Base-by-base conservation (phyloP, 495 filamentous ascomycete genomes). In the Polyplosphaeria fusca region DNA sequence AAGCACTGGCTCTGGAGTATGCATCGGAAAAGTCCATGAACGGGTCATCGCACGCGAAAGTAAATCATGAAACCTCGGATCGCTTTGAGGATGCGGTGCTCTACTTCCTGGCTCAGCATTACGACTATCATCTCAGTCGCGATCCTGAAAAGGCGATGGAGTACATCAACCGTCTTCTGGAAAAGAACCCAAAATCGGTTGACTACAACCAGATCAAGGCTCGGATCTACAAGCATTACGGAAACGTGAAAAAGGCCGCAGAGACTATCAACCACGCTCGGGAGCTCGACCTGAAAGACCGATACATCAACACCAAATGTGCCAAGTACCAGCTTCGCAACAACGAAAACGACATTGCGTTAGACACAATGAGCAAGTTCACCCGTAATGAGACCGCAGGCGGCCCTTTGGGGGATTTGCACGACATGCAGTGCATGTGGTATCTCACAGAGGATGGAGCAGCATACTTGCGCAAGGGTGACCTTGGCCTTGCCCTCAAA, bases 391-490 rank as follows among this genome's bases (percentile, higher is more conserved):
- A 99, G 63, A 87, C 89, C 4, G 80, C 84, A 12, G 91, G 90
- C 13, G 94, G 93, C 1, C 85, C 93, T 23, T 71, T 97, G 27
- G 88, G 86, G 37, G 93, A 99, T 71, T 82, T 99, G 16, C 83
- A 90, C 50, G 93, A 99, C 58, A 97, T 99, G 94, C 93, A 99
- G 70, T 96, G 94, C 67, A 84, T 96, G 57, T 99, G 93, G 93
- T 99, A 85, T 70, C 71, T 97, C 61, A 92, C 88, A 19, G 93
- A 99, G 72, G 94, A 97, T 70, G 93, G 89, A 24, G 88, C 96
- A 73, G 82, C 92, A 0, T 93, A 92, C 69, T 71, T 87, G 48
- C 86, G 93, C 22, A 88, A 91, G 69, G 83, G 83, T 60, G 89
- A 91, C 63, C 73, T 89, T 40, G 88, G 85, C 1, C 79, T 96